Evolutionary conservation across 2,329 filamentous ascomycete species (phyloP).

Genomic region (Cadophora malorum): DNA sequence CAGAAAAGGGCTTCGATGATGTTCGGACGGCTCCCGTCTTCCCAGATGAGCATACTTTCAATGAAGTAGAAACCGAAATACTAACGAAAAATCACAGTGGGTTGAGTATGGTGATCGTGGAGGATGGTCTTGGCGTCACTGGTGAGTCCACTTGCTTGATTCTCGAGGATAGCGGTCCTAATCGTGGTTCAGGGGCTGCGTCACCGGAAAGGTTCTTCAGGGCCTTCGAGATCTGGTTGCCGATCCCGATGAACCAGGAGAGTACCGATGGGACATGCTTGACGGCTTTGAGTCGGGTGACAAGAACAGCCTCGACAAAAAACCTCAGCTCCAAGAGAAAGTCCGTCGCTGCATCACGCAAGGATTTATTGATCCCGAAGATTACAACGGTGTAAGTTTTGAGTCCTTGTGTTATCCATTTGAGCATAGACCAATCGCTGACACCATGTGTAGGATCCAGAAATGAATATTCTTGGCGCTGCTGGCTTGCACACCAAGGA

Average conservation of each 20-base stretch:
- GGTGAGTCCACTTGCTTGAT: conserved; percentile 61
- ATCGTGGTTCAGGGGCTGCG: conserved; percentile 73
- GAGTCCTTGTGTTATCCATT: background rate
- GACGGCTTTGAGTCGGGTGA: conserved; percentile 81
- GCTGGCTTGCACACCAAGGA: conserved; percentile 37
- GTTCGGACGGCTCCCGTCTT: too few relatives aligned
- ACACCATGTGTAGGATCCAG: conserved; percentile 40
- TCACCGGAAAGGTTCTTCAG: conserved; percentile 75
- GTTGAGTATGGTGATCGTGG: conserved; percentile 66
- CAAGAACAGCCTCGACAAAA: conserved; percentile 54
- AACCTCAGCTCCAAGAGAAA: conserved; percentile 73
- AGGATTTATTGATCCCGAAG: conserved; percentile 82
- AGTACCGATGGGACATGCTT: conserved; percentile 49
- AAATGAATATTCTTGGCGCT: conserved; percentile 45
- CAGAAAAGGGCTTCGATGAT: too few relatives aligned
- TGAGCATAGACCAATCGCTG: too few relatives aligned
- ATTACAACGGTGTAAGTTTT: conserved; percentile 79
- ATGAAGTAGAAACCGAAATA: background rate
- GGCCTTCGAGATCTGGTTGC: conserved; percentile 66
- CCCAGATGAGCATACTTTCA: too few relatives aligned
- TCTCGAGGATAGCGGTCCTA: background rate
- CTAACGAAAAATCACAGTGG: conserved; percentile 50
- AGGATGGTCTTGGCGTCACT: conserved; percentile 83
- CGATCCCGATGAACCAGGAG: conserved; percentile 57
- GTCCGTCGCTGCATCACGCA: conserved; percentile 73